Evolutionary conservation across 2,329 filamentous ascomycete species (phyloP).

Genomic region (Botryosphaeria dothidea): DNA sequence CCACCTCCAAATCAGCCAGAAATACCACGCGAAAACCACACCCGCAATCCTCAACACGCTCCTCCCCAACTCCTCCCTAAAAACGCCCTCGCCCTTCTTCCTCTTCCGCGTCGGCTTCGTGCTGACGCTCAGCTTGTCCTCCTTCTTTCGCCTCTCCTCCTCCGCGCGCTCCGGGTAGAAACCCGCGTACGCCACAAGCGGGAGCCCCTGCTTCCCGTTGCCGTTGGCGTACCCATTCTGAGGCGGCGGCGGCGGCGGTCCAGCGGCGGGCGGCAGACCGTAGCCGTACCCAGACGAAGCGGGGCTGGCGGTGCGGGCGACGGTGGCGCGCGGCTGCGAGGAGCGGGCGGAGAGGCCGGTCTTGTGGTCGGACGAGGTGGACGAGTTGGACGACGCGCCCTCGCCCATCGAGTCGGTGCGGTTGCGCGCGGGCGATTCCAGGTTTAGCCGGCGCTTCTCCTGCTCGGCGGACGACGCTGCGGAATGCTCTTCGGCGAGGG

Average conservation of each 20-base stretch:
- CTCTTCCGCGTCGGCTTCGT: slow-evolving; percentile 27
- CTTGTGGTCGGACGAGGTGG: slow-evolving; percentile 28
- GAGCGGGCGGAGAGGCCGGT: slow-evolving; percentile 30
- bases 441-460: slow-evolving; percentile 24
- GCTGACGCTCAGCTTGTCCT: slow-evolving; percentile 30
- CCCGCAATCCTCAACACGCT: slow-evolving; percentile 64
- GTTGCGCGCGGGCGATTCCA: slow-evolving; percentile 14
- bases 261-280: slow-evolving; percentile 24
- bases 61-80: slow-evolving; percentile 62
- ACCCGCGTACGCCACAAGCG: slow-evolving; percentile 45
- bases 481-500: slow-evolving; percentile 26
- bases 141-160: slow-evolving; percentile 33
- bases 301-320: slow-evolving; percentile 42
- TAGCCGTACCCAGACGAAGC: slow-evolving; percentile 27
- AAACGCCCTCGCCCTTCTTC: slow-evolving; percentile 45
- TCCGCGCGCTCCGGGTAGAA: slow-evolving; percentile 34
- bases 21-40: slow-evolving; percentile 66
- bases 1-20: slow-evolving; percentile 60
- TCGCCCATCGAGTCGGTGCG: slow-evolving; percentile 22
- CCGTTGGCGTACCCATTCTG: neutral
- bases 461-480: slow-evolving; percentile 24
- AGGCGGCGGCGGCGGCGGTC: neutral
- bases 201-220: slow-evolving; percentile 17
- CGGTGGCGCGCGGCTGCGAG: slow-evolving; percentile 30
- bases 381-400: slow-evolving; percentile 33